Evolutionary conservation across 257 asterid species (phyloP), one percentile per base, ranked within the genome.

Genomic region (Coffea canephora): DNA sequence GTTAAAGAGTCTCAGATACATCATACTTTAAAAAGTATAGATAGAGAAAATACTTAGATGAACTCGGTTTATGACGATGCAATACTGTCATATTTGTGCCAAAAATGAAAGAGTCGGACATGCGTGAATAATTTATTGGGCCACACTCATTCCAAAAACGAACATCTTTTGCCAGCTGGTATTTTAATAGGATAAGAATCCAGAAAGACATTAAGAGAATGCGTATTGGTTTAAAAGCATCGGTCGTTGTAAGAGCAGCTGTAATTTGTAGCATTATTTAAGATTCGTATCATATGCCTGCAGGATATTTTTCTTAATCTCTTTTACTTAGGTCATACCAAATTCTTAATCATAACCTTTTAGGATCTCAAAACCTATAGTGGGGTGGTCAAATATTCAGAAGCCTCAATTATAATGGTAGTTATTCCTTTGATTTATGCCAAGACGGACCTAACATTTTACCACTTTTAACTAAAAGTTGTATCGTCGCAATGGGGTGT

Each of bases 321-420:
- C 45, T 45, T 25, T 72, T 27, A 59, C 43, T 41, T 6, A 4
- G 55, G 25, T 61, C 23, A 23, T 25, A 14, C 72, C 62, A 78
- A 73, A 64, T 78, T 78, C 76, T 39, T 59, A 43, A 78, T 78
- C 71, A 70, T 25, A 19, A 57, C 49, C 77, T 52, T 67, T 78
- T 54, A 55, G 81, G 54, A 78, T 78, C 67, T 78, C 19, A 25
- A 71, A 69, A 71, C 64, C 43, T 25, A 34, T 23, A 73, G 49
- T 69, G 82, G 57, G 23, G 13, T 55, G 49, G 75, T 78, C 45
- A 70, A 70, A 57, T 70, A 65, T 78, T 78, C 75, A 52, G 10
- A 73, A 65, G 71, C 62, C 77, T 70, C 82, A 78, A 77, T 70
- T 70, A 25, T 18, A 69, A 39, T 16, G 82, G 77, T 71, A 70